Evolutionary conservation across 1,284 basidiomycete species (phyloP), one percentile per base, ranked within the genome.

Genomic region (Erythrobasidium hasegawianum): DNA sequence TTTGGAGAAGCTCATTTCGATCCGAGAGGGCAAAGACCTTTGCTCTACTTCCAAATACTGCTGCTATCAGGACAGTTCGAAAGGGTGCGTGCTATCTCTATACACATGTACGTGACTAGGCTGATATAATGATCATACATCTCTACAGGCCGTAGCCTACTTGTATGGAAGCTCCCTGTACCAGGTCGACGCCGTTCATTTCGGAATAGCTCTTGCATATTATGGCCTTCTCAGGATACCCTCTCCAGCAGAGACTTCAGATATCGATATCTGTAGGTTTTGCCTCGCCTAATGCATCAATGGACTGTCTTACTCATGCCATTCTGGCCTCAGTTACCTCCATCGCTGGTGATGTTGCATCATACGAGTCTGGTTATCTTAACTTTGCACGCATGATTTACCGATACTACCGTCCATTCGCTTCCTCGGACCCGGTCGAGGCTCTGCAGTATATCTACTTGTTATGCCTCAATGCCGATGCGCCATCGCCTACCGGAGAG

Each of bases 371-470:
- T 2, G 73, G 78, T 3, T 76, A 73, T 13, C 80, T 98, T 67
- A 90, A 89, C 75, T 83, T 97, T 57, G 85, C 90, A 1, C 89
- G 90, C 22, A 78, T 97, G 39, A 85, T 96, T 69, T 93, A 93
- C 84, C 87, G 92, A 16, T 97, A 98, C 76, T 86, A 96, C 55
- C 85, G 90, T 38, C 88, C 87, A 64, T 96, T 97, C 76, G 87
- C 89, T 53, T 88, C 87, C 76, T 85, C 90, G 81, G 94, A 96
- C 73, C 87, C 93, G 0, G 87, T 89, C 73, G 90, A 94, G 71
- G 96, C 94, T 0, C 79, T 99, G 62, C 92, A 97, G 78, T 98
- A 99, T 74, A 88, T 97, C 41, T 95, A 94, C 76, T 88, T 90
- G 68, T 84, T 97, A 13, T 86, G 87, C 67, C 83, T 99, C 13